Evolutionary conservation across 2,329 filamentous ascomycete species (phyloP).

Genomic region (Ascochyta rabiei): DNA sequence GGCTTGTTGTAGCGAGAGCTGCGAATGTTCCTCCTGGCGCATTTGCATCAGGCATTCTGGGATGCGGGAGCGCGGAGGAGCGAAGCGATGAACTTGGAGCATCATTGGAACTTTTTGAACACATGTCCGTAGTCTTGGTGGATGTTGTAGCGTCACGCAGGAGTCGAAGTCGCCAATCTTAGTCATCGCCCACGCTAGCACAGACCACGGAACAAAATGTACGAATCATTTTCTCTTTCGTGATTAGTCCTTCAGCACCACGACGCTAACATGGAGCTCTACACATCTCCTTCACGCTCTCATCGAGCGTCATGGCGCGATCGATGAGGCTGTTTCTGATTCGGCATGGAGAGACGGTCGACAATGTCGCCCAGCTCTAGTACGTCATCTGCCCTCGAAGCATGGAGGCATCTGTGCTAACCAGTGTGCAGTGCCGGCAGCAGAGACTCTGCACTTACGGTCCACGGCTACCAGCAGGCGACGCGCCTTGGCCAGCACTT

Average conservation of each 20-base stretch:
- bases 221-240: not conserved
- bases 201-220: conserved; percentile 12
- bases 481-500: conserved; percentile 71
- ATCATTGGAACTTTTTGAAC: not conserved
- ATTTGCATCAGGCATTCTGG: not conserved
- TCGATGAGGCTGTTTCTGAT: conserved; percentile 74
- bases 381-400: conserved; percentile 44
- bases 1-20: not conserved
- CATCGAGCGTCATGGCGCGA: conserved; percentile 31
- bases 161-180: not conserved
- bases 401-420: not conserved
- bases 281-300: conserved; percentile 17
- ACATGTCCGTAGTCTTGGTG: not conserved
- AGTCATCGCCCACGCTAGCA: conserved; percentile 23
- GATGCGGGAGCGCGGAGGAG: not conserved
- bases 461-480: conserved; percentile 82
- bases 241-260: conserved; percentile 2
- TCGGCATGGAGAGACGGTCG: conserved; percentile 87
- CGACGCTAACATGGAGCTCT: conserved; percentile 23
- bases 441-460: conserved; percentile 80
- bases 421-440: conserved; percentile 69
- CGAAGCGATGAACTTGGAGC: not conserved
- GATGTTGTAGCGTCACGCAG: not conserved
- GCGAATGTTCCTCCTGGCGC: not conserved
- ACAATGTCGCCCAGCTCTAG: conserved; percentile 83